Evolutionary conservation across 2,329 filamentous ascomycete species (phyloP).

Genomic region (Hymenoscyphus albidus): DNA sequence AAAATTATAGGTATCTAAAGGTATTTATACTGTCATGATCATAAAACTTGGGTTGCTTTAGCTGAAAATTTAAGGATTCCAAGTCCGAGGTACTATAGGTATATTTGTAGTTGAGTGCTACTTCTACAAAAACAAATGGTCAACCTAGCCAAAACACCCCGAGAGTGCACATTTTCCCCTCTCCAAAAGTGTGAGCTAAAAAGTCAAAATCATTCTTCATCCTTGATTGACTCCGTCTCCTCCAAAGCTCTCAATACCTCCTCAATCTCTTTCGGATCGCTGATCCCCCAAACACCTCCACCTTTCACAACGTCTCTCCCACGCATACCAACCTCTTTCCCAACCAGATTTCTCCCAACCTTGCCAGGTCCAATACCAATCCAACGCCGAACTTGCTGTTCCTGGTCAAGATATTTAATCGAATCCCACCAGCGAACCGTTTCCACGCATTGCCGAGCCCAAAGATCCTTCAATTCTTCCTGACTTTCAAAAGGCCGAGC

Average conservation of each 20-base stretch:
- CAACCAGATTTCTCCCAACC: slow-evolving; percentile 87
- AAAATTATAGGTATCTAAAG: too few species aligned
- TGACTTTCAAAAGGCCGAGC: slow-evolving; percentile 72
- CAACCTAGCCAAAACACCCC: not conserved
- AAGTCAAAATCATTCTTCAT: slow-evolving; percentile 20
- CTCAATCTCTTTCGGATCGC: slow-evolving; percentile 72
- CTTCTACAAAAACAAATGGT: not conserved
- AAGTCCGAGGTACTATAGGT: not conserved
- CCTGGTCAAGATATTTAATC: slow-evolving; percentile 82
- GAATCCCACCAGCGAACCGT: slow-evolving; percentile 95
- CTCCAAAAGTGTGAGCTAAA: not conserved
- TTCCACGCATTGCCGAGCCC: slow-evolving; percentile 81
- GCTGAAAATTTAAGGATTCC: too few species aligned
- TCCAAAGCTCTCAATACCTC: slow-evolving; percentile 62
- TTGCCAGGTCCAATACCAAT: slow-evolving; percentile 91
- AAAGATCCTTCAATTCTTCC: slow-evolving; percentile 71
- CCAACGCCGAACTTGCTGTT: slow-evolving; percentile 77
- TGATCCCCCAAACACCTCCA: slow-evolving; percentile 90
- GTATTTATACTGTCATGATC: too few species aligned
- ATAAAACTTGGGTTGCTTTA: too few species aligned
- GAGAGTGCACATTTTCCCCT: not conserved
- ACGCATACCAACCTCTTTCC: slow-evolving; percentile 89
- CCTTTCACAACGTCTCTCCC: slow-evolving; percentile 75
- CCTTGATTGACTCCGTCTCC: slow-evolving; percentile 49
- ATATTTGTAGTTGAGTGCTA: not conserved